These are phyloP conservation scores for Calonectria pteridis DNA, from an alignment of 2,329 filamentous ascomycete species.

Conservation along the genomic window DNA sequence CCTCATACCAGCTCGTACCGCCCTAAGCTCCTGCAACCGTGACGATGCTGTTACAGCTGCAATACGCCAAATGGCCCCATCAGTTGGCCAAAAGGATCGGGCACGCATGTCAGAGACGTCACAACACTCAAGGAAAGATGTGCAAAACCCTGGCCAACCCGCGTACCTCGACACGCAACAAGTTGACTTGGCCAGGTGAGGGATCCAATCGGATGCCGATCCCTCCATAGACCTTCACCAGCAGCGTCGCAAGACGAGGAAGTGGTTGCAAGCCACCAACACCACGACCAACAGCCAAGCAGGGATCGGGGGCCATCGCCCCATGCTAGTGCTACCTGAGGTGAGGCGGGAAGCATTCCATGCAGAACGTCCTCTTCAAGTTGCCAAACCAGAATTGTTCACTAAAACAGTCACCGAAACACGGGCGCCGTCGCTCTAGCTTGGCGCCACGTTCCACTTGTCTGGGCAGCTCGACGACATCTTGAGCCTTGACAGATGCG, in stretches of 20 bases:
- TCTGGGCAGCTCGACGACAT: neutral
- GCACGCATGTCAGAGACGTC: neutral
- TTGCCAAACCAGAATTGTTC: neutral
- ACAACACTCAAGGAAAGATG: neutral
- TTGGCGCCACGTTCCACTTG: neutral
- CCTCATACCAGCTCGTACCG: conserved; percentile 19
- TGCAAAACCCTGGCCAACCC: neutral
- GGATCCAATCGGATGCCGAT: conserved; percentile 16
- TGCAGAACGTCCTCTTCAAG: neutral
- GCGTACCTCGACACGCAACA: conserved; percentile 8
- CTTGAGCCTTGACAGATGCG: neutral
- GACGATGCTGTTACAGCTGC: conserved; percentile 22
- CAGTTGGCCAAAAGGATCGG: neutral
- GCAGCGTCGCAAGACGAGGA: conserved; percentile 10
- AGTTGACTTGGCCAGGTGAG: neutral
- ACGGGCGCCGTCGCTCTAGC: neutral
- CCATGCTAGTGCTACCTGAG: neutral
- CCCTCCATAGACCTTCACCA: neutral
- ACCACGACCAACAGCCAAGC: neutral
- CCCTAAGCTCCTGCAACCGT: conserved; percentile 20
- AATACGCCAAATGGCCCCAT: conserved; percentile 6
- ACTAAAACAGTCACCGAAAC: neutral
- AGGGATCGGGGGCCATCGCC: neutral
- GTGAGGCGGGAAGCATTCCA: neutral
- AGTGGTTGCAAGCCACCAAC: conserved; percentile 6